A percentile compares a stretch with the other conserved stretches of the same genome.
Conservation (phyloP, 202 grass and related monocot genomes). For the Setaria viridis region DNA sequence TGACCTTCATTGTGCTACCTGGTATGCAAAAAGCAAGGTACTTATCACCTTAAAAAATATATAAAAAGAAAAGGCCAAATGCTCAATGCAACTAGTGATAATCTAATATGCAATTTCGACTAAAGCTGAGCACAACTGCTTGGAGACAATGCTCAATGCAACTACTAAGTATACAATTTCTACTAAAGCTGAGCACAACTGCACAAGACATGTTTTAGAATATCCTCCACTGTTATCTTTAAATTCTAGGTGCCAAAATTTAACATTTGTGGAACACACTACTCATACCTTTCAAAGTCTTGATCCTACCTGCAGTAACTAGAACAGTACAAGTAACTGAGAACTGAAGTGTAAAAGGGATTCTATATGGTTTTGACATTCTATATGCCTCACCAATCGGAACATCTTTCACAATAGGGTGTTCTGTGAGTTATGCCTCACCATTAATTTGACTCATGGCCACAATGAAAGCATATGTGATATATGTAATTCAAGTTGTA, state of each 20-base stretch:
- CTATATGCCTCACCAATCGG: background rate
- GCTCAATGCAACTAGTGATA: background rate
- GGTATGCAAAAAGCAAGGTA: background rate
- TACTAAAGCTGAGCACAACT: background rate
- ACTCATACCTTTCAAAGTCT: background rate
- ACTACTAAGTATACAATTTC: too few species aligned
- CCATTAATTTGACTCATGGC: too few species aligned
- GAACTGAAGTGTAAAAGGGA: background rate
- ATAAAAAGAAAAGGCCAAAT: background rate
- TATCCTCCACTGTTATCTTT: background rate
- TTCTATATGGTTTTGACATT: background rate
- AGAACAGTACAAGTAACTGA: background rate
- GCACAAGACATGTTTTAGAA: background rate
- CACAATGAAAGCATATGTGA: too few species aligned
- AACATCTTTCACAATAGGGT: too few species aligned
- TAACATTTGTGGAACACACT: background rate
- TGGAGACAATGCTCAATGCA: too few species aligned
- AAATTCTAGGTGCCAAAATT: background rate
- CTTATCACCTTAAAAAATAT: background rate
- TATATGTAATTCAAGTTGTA: too few species aligned
- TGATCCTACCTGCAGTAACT: background rate
- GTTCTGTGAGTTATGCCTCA: too few species aligned
- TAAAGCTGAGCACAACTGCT: background rate
- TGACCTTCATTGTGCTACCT: constrained; percentile 80
- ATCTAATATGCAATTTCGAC: background rate